Conservation (phyloP, 306 rosid species). For the Fragaria ananassa region DNA sequence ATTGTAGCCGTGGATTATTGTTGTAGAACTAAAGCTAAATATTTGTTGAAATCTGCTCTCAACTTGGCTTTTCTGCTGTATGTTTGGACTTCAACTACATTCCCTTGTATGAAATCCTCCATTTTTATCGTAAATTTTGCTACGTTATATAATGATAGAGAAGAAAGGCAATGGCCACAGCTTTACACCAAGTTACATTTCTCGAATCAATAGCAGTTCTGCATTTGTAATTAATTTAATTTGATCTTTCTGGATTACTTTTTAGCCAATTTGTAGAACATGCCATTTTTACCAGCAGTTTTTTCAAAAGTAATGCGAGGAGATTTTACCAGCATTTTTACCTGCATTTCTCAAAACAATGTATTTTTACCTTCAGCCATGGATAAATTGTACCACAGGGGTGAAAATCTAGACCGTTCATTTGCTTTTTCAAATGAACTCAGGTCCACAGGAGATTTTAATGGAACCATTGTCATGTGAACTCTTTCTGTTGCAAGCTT, state of each 20-base stretch:
- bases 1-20: neutral
- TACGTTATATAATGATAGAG: neutral
- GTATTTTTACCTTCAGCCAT: no score
- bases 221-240: neutral
- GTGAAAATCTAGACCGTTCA: neutral
- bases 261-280: neutral
- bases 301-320: no score
- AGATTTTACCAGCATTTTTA: neutral
- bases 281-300: neutral
- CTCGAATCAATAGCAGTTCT: neutral
- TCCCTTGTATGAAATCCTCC: neutral
- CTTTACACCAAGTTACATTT: neutral
- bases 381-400: neutral
- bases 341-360: neutral
- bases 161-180: neutral
- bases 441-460: no score
- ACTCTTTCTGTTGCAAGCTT: neutral
- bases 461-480: neutral
- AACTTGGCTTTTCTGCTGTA: neutral
- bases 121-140: neutral
- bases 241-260: no score
- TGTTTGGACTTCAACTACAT: neutral
- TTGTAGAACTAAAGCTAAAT: neutral
- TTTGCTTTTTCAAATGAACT: no score
- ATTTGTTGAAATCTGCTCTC: neutral